Percentiles rank a stretch among this genome's conserved stretches.
Conservation (phyloP, 2,329 filamentous ascomycete species). For the Fusarium begoniae region DNA sequence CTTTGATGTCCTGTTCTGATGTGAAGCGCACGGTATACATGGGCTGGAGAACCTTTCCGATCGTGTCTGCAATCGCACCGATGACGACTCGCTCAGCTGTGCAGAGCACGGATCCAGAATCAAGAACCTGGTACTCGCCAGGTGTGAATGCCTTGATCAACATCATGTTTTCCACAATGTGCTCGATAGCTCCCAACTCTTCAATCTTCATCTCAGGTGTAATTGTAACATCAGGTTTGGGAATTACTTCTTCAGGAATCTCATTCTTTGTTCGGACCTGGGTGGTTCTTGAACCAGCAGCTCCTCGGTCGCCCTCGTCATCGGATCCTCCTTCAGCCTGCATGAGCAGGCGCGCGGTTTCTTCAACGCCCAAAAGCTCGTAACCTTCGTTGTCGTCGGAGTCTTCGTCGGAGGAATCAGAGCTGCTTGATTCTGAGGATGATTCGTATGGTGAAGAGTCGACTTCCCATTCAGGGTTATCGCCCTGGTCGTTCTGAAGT, state of each 20-base stretch:
- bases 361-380: conserved; percentile 79
- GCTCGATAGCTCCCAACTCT: conserved; percentile 78
- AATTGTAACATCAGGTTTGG: conserved; percentile 82
- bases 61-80: conserved; percentile 83
- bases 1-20: conserved; percentile 72
- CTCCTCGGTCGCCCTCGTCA: conserved; percentile 70
- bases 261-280: conserved; percentile 87
- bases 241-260: conserved; percentile 66
- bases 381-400: conserved; percentile 70
- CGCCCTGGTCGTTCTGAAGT: conserved; percentile 48
- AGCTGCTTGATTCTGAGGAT: conserved; percentile 66
- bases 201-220: conserved; percentile 80
- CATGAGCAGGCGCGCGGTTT: conserved; percentile 87
- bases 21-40: conserved; percentile 85
- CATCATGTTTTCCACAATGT: conserved; percentile 79
- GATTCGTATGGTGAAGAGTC: conserved; percentile 82
- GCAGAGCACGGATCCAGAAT: conserved; percentile 85
- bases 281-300: conserved; percentile 49
- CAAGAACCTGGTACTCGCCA: conserved; percentile 86
- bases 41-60: conserved; percentile 86
- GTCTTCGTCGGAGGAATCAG: conserved; percentile 68
- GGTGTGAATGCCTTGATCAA: conserved; percentile 82
- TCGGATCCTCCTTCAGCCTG: conserved; percentile 81
- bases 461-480: conserved; percentile 82
- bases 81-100: conserved; percentile 78